Conservation (phyloP, 108 stramenopile species). For the Cylindrotheca fusiformis region DNA sequence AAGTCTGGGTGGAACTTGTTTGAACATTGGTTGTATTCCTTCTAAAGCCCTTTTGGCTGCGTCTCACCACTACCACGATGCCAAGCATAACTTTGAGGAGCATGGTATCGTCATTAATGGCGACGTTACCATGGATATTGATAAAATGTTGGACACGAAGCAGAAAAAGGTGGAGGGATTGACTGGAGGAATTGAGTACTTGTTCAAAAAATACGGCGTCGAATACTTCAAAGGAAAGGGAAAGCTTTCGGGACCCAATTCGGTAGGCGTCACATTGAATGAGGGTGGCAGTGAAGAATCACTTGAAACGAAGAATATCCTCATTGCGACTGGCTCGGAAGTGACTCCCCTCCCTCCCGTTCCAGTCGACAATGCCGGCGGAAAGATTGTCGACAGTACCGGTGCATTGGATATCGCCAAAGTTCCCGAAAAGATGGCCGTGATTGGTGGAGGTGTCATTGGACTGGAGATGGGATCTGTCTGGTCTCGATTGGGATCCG, state of each 20-base stretch:
- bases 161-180: conserved; percentile 90
- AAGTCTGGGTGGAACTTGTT: conserved; percentile 89
- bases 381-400: conserved; percentile 98
- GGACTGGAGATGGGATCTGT: conserved; percentile 99
- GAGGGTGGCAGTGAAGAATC: conserved; percentile 80
- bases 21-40: conserved; percentile 99
- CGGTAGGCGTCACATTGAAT: conserved; percentile 79
- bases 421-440: conserved; percentile 92
- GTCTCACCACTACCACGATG: conserved; percentile 95
- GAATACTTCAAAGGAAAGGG: conserved; percentile 97
- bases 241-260: conserved; percentile 79
- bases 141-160: conserved; percentile 92
- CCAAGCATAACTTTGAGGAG: conserved; percentile 91
- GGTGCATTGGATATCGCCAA: conserved; percentile 92
- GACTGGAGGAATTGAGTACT: conserved; percentile 97
- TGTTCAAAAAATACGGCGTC: conserved; percentile 99
- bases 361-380: conserved; percentile 96
- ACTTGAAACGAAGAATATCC: conserved; percentile 93
- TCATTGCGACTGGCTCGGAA: conserved; percentile 98
- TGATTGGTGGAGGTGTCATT: conserved; percentile 98
- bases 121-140: conserved; percentile 88
- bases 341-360: conserved; percentile 96
- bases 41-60: conserved; percentile 96
- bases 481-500: conserved; percentile 93
- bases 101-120: conserved; percentile 86